Evolutionary conservation across 345 rosid genomes (phyloP).

Genomic region (Lepidium aucheri): DNA sequence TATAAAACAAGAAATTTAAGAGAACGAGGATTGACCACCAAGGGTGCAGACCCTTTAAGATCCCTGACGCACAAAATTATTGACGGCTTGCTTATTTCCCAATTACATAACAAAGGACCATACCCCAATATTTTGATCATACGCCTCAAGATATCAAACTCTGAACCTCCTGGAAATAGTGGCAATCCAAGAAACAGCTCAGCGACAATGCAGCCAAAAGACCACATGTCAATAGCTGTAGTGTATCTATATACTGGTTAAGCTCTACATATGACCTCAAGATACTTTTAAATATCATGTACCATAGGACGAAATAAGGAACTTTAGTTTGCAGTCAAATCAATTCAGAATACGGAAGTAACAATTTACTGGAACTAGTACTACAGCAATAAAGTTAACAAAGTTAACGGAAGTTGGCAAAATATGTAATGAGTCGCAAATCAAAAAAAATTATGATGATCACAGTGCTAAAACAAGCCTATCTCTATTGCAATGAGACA

Average conservation of each 20-base stretch:
- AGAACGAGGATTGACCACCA: neutral
- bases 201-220: conserved; percentile 99
- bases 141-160: conserved; percentile 87
- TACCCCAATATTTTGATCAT: conserved; percentile 94
- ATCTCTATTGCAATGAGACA: conserved; percentile 7
- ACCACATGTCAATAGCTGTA: conserved; percentile 99
- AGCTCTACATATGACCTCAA: conserved; percentile 23
- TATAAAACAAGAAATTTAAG: conserved; percentile 1
- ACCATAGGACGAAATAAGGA: neutral
- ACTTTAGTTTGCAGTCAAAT: neutral
- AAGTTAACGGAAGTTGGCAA: neutral
- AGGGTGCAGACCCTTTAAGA: neutral
- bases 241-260: conserved; percentile 72
- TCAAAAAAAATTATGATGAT: conserved; percentile 1
- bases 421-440: neutral
- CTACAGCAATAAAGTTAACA: neutral
- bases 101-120: conserved; percentile 19
- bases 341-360: neutral
- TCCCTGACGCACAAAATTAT: neutral
- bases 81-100: neutral
- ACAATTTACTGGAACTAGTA: conserved; percentile 1
- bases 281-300: neutral
- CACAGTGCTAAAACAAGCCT: conserved; percentile 1
- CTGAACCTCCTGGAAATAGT: conserved; percentile 97
- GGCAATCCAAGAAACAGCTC: conserved; percentile 97